Conservation (phyloP, 768 basidiomycete species). For the Rhizopogon vulgaris region DNA sequence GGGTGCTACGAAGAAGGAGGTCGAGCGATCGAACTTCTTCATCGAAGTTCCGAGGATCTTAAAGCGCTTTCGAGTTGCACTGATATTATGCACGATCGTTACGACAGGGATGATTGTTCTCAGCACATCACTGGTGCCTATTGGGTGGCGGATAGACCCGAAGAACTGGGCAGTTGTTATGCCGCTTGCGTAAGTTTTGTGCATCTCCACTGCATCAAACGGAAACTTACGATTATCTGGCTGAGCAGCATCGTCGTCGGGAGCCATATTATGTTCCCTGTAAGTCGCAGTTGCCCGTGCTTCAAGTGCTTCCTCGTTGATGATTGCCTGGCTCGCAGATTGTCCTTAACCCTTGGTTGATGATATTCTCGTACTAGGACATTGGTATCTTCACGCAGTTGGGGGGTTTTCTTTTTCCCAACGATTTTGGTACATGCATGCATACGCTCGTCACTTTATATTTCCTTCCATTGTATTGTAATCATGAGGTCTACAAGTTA, state of each 20-base stretch:
- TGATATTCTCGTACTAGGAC: conserved; percentile 63
- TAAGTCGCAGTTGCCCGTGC: conserved; percentile 28
- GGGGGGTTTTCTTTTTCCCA: not conserved
- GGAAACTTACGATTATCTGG: not conserved
- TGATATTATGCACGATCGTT: conserved; percentile 45
- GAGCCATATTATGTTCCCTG: conserved; percentile 71
- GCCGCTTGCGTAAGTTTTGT: conserved; percentile 60
- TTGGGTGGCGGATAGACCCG: conserved; percentile 57
- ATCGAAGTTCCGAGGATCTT: conserved; percentile 75
- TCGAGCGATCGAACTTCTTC: conserved; percentile 79
- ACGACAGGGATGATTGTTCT: conserved; percentile 55
- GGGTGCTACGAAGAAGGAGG: conserved; percentile 52
- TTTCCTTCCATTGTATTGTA: not conserved
- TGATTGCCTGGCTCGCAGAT: conserved; percentile 45
- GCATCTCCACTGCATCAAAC: not conserved
- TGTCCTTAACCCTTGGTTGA: conserved; percentile 82
- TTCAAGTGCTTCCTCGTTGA: conserved; percentile 8
- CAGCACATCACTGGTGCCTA: conserved; percentile 45
- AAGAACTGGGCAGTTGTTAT: conserved; percentile 69
- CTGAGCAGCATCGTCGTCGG: conserved; percentile 46
- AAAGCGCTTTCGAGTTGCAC: conserved; percentile 67
- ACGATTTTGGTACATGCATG: not conserved
- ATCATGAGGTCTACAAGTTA: not conserved
- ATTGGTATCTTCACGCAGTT: no score
- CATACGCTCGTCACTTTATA: no score